Evolutionary conservation across 129 eudicot species (phyloP), one percentile per base, ranked within the genome.

Genomic region (Solidago caesia): DNA sequence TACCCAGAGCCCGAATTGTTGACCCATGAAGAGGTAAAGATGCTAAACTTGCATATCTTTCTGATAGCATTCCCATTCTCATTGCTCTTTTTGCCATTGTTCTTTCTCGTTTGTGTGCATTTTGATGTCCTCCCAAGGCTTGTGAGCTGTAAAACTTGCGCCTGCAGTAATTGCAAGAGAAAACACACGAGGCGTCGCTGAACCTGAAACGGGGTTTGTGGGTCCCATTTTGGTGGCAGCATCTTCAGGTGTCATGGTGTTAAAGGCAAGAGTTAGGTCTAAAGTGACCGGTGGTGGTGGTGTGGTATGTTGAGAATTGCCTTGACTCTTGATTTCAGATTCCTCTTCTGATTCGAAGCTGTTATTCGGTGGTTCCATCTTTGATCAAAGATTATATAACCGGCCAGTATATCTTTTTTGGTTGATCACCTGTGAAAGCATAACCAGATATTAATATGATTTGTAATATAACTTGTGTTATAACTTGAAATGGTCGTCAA

Each of bases 81-180:
- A 89, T 87, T 2, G 95, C 98, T 73, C 96, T 75, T 68, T 89
- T 92, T 5, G 96, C 96, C 56, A 92, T 77, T 46, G 95, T 92
- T 78, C 98, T 74, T 62, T 92, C 98, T 44, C 95, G 78, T 76
- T 92, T 92, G 83, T 92, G 98, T 8, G 98, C 98, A 29, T 92
- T 92, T 53, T 92, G 98, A 74, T 92, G 98, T 25, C 98, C 98
- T 14, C 96, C 98, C n/a, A 92, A 70, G 14, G 98, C 98, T 73
- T 92, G 98, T 8, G 98, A 89, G 85, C 96, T 92, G 76, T 87
- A 89, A 72, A 92, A 92, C 58, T 92, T 89, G 67, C 98, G 86
- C 70, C 85, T 75, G 68, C 98, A 92, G 70, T 85, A 92, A 64
- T 87, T 92, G 86, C 98, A 92, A 15, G 98, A 87, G 70, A 92